Percentiles rank a stretch among this genome's conserved stretches.
phyloP scores from a whole-genome alignment of 2,329 filamentous ascomycete species.

The Apiospora phragmitis region DNA sequence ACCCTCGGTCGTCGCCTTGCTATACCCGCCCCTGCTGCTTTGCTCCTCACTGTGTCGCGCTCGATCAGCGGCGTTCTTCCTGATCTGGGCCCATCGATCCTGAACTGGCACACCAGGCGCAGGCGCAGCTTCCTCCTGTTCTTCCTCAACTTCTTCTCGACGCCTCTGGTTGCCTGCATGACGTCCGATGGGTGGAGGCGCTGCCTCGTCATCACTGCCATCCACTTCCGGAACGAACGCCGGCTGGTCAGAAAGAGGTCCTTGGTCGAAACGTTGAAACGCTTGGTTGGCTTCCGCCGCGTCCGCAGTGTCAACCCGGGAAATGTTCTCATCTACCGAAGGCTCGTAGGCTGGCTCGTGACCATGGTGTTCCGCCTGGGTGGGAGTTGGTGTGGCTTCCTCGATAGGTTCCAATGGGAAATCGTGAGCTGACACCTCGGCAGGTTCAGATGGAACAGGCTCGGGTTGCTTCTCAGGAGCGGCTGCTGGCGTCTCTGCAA shows the following conservation, averaged over 20 bases:
- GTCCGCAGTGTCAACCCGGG: conserved; percentile 61
- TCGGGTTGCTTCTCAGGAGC: conserved; percentile 27
- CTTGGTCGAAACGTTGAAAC: conserved; percentile 78
- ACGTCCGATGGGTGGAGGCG: conserved; percentile 49
- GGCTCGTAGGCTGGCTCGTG: conserved; percentile 43
- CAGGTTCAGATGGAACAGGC: conserved; percentile 24
- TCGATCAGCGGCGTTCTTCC: conserved; percentile 88
- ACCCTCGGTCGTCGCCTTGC: conserved; percentile 54
- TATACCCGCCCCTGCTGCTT: conserved; percentile 55
- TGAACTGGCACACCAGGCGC: conserved; percentile 44
- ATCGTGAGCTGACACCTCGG: conserved; percentile 20
- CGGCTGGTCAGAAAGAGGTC: conserved; percentile 82
- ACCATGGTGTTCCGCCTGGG: conserved; percentile 18
- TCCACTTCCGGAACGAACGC: conserved; percentile 71
- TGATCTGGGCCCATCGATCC: conserved; percentile 94
- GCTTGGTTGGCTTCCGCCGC: conserved; percentile 60
- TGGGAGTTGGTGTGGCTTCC: neutral
- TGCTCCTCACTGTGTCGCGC: conserved; percentile 67
- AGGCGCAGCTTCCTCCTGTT: conserved; percentile 31
- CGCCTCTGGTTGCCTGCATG: conserved; percentile 26
- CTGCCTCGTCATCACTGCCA: conserved; percentile 45
- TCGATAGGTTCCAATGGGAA: conserved; percentile 19
- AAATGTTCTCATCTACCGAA: conserved; percentile 49
- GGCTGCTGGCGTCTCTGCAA: conserved; percentile 39
- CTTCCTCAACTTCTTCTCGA: conserved; percentile 22